These are phyloP conservation scores for Phytophthora syringae DNA, from an alignment of 352 stramenopile genomes.

Conservation along the genomic window DNA sequence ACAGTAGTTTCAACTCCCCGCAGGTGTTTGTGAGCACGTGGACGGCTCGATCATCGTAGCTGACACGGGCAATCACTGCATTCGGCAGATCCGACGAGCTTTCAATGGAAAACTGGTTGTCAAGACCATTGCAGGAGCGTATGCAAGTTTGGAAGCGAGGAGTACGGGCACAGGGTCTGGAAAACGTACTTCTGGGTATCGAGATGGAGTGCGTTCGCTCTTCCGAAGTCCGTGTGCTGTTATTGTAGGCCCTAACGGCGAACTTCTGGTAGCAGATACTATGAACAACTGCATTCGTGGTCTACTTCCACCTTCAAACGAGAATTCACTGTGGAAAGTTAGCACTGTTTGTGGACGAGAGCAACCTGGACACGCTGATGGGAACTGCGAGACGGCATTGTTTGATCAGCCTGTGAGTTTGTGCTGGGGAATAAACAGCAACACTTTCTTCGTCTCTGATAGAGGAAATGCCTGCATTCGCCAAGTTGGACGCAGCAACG, in stretches of 20 bases:
- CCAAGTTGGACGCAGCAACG: conserved; percentile 41
- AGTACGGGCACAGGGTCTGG: background rate
- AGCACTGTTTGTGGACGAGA: conserved; percentile 40
- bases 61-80: conserved; percentile 66
- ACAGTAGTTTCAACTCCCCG: conserved; percentile 53
- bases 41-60: conserved; percentile 51
- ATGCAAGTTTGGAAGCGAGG: conserved; percentile 8
- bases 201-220: conserved; percentile 39
- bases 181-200: conserved; percentile 35
- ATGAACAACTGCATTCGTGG: conserved; percentile 69
- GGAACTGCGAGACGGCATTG: conserved; percentile 37
- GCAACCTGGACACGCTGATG: conserved; percentile 36
- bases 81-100: conserved; percentile 44
- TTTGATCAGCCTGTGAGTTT: conserved; percentile 51
- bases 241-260: conserved; percentile 31
- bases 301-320: conserved; percentile 21
- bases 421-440: conserved; percentile 27
- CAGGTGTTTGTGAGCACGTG: conserved; percentile 42
- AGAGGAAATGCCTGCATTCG: conserved; percentile 54
- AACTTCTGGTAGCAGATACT: conserved; percentile 56
- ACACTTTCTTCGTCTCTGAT: conserved; percentile 50
- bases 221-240: conserved; percentile 51
- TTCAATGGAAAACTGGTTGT: conserved; percentile 37
- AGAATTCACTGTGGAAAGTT: conserved; percentile 26
- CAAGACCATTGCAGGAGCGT: conserved; percentile 46